These are phyloP conservation scores for Gentiana straminea DNA, from an alignment of 257 asterid species.

Conservation along the genomic window DNA sequence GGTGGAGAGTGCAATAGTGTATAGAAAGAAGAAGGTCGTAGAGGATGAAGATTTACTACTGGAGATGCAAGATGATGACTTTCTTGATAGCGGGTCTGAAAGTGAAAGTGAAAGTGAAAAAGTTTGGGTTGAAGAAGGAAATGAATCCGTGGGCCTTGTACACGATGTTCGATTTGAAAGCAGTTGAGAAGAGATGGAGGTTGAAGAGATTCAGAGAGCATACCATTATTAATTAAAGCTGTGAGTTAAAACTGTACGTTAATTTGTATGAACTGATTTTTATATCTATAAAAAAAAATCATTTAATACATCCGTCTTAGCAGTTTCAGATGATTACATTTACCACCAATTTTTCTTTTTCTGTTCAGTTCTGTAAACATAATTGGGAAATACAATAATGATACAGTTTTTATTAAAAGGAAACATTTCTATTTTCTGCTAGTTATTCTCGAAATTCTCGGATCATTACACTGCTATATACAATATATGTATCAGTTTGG, in stretches of 20 bases:
- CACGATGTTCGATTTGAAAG: conserved; percentile 25
- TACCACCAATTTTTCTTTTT: too few species aligned
- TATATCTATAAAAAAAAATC: too few species aligned
- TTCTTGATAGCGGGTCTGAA: conserved; percentile 32
- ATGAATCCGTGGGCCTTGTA: conserved; percentile 17
- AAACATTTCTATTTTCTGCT: too few species aligned
- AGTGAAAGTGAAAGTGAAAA: conserved; percentile 15
- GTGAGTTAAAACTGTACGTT: too few species aligned
- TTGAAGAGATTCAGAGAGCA: conserved; percentile 48
- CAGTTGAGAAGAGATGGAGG: conserved; percentile 58
- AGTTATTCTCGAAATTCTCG: too few species aligned
- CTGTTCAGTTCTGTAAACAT: too few species aligned
- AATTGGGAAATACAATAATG: too few species aligned
- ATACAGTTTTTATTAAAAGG: too few species aligned
- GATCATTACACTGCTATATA: too few species aligned
- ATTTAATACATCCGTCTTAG: too few species aligned
- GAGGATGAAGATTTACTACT: conserved; percentile 23
- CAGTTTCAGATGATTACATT: too few species aligned
- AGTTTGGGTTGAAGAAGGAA: conserved; percentile 16
- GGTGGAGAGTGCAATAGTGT: conserved; percentile 42
- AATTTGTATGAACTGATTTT: too few species aligned
- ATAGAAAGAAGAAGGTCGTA: conserved; percentile 48
- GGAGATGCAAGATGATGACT: conserved; percentile 34
- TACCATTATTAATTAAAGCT: conserved; percentile 14
- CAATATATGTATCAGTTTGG: conserved; percentile 27